Conservation (phyloP, 1,284 basidiomycete genomes). For the Apiotrichum domesticum region DNA sequence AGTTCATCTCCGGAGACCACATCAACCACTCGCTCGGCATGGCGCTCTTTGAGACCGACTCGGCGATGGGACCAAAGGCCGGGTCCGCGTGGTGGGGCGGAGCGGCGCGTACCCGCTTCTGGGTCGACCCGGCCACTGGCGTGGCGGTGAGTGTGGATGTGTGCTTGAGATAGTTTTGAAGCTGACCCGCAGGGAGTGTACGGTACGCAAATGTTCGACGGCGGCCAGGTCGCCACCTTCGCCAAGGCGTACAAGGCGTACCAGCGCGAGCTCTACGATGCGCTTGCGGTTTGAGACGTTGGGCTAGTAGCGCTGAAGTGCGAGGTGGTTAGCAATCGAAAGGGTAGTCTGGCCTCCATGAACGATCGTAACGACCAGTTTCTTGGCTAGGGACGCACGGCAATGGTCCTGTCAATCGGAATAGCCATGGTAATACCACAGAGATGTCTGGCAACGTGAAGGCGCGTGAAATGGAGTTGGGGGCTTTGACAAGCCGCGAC, state of each 20-base stretch:
- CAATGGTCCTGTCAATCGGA: too few relatives aligned
- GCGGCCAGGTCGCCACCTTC: constrained; percentile 12
- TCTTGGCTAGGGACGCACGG: too few relatives aligned
- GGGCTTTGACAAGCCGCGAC: too few relatives aligned
- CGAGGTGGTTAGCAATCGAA: too few relatives aligned
- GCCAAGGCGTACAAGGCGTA: constrained; percentile 21
- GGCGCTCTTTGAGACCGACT: not conserved
- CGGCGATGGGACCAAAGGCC: constrained; percentile 5
- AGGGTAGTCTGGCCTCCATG: too few relatives aligned
- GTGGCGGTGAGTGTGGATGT: constrained; percentile 19
- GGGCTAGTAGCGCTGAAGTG: constrained; percentile 14
- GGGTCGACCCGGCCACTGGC: constrained; percentile 27
- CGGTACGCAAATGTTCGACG: constrained; percentile 19
- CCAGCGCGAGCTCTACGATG: constrained; percentile 28
- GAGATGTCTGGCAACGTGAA: too few relatives aligned
- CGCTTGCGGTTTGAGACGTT: constrained; percentile 11
- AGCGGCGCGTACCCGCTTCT: constrained; percentile 28
- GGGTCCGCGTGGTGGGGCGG: constrained; percentile 25
- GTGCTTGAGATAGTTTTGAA: not conserved
- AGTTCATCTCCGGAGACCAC: constrained; percentile 3
- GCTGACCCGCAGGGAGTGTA: constrained; percentile 7
- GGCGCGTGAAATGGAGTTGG: too few relatives aligned
- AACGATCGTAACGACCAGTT: too few relatives aligned
- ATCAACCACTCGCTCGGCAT: constrained; percentile 2
- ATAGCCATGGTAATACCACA: too few relatives aligned